Percentiles rank a stretch among this genome's conserved stretches.
Evolutionary conservation across 2,329 filamentous ascomycete genomes (phyloP).

Genomic region (Didymella lethalis): DNA sequence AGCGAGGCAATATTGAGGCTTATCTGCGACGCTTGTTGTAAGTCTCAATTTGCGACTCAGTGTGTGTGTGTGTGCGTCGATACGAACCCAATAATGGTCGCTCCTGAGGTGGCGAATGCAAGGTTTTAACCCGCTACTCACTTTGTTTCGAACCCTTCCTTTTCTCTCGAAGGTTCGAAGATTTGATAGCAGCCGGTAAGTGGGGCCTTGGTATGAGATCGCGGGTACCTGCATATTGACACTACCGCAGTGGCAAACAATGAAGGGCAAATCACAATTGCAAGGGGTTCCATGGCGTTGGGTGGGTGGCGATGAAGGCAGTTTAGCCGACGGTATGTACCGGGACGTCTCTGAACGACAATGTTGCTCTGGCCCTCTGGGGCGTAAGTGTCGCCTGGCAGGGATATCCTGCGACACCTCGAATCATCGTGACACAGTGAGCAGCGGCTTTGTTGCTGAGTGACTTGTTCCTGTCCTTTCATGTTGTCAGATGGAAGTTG

Average conservation of each 20-base stretch:
- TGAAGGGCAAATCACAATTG: conserved; percentile 3
- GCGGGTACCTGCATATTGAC: conserved; percentile 21
- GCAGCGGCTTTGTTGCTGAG: background rate
- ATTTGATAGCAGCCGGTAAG: conserved; percentile 4
- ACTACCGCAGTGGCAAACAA: conserved; percentile 14
- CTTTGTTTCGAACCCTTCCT: background rate
- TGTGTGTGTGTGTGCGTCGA: background rate
- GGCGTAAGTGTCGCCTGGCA: background rate
- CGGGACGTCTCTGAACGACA: conserved; percentile 3
- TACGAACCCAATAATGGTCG: background rate
- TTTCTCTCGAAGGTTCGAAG: background rate
- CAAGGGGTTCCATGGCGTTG: conserved; percentile 8
- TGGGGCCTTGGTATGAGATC: conserved; percentile 1
- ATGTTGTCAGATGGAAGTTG: background rate
- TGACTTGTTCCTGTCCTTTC: background rate
- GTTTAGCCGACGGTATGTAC: conserved; percentile 12
- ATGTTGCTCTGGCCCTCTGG: background rate
- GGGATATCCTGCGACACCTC: background rate
- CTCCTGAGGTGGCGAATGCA: conserved; percentile 11
- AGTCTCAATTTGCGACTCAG: conserved; percentile 8
- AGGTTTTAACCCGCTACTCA: background rate
- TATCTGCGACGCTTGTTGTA: conserved; percentile 6
- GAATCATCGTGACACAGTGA: background rate
- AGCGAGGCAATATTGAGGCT: background rate
- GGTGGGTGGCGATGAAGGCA: conserved; percentile 14